A percentile compares a stretch with the other conserved stretches of the same genome.
Evolutionary conservation across 441 rosid genomes (phyloP).

Genomic region (Jatropha podagrica): DNA sequence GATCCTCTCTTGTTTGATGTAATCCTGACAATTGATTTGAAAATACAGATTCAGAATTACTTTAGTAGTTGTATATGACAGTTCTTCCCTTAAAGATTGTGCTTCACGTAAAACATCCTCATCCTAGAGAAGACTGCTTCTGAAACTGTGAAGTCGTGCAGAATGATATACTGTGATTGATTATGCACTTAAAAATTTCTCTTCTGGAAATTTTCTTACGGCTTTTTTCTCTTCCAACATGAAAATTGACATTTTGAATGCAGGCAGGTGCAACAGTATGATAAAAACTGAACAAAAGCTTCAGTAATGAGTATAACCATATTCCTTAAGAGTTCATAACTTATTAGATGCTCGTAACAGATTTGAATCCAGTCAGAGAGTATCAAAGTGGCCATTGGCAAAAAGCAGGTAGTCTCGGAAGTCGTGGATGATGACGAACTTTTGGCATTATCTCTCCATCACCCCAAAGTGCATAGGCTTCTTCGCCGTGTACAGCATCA

Average conservation of each 20-base stretch:
- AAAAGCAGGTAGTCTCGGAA: constrained; percentile 31
- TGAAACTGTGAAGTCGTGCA: not conserved
- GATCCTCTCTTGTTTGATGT: no score
- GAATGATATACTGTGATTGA: not conserved
- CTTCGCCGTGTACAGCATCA: constrained; percentile 61
- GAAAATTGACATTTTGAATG: not conserved
- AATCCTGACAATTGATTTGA: no score
- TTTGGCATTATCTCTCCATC: constrained; percentile 45
- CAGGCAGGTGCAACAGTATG: not conserved
- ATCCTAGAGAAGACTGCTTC: not conserved
- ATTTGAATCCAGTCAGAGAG: not conserved
- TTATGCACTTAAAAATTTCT: not conserved
- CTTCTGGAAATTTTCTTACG: not conserved
- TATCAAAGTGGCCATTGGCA: constrained; percentile 20
- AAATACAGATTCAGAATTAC: no score
- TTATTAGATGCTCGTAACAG: not conserved
- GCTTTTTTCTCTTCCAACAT: not conserved
- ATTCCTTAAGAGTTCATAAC: not conserved
- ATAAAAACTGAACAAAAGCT: not conserved
- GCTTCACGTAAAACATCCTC: not conserved
- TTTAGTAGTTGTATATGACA: no score
- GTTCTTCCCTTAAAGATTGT: no score
- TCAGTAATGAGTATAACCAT: constrained; percentile 7
- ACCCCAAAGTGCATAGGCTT: constrained; percentile 59
- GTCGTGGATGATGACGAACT: constrained; percentile 21